Evolutionary conservation across 176 grass and related monocot species (phyloP).

Genomic region (Musa troglodytarum): DNA sequence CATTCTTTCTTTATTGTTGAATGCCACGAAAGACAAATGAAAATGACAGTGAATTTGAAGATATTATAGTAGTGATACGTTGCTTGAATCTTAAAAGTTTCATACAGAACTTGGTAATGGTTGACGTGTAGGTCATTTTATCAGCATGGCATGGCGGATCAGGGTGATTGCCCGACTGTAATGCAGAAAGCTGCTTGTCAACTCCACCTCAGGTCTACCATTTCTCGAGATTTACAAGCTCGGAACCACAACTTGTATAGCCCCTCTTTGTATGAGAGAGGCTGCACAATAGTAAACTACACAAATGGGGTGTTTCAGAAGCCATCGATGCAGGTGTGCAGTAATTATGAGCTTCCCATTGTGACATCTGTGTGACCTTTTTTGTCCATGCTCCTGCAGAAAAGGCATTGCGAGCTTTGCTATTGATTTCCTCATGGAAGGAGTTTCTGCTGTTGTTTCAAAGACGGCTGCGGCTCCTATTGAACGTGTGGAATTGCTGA

Average conservation of each 20-base stretch:
- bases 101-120: neutral
- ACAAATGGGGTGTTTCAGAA: neutral
- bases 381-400: conserved; percentile 14
- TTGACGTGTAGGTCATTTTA: neutral
- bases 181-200: conserved; percentile 15
- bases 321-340: neutral
- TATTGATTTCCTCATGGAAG: conserved; percentile 22
- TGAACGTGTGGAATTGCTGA: conserved; percentile 13
- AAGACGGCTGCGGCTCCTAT: conserved; percentile 18
- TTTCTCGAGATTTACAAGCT: neutral
- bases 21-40: too few species aligned
- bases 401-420: conserved; percentile 11
- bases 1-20: too few species aligned
- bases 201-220: conserved; percentile 1
- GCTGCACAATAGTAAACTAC: neutral
- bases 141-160: conserved; percentile 2
- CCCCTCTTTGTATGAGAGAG: neutral
- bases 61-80: neutral
- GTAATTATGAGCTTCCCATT: neutral
- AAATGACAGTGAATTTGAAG: too few species aligned
- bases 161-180: conserved; percentile 8
- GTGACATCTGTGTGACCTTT: neutral
- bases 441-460: conserved; percentile 20
- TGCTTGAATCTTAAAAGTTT: neutral
- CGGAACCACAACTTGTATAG: neutral